Base-by-base conservation (phyloP, 306 rosid genomes). In the Casuarina cunninghamiana region DNA sequence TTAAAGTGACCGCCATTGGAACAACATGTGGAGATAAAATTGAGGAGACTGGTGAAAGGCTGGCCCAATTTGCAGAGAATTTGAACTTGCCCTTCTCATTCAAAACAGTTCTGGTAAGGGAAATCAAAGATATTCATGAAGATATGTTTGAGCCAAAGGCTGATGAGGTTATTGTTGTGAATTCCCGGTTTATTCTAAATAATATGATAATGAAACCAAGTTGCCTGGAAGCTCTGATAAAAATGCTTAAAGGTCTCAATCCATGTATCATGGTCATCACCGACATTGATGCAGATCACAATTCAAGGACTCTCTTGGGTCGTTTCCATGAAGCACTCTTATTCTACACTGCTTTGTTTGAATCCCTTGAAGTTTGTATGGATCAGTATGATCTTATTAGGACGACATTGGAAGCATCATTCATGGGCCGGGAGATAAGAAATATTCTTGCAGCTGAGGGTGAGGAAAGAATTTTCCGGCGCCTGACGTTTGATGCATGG, bases 321-420 rank as follows among this genome's bases (percentile, higher is more conserved):
- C 89, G 91, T 37, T 92, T 90, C 85, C 82, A 61, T 41, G 96
- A 92, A 13, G 83, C 93, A 0, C 88, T 88, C 15, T 90, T 90
- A 77, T 88, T 41, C 83, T 88, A 49, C 48, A 84, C 90, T 17
- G 91, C 87, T 2, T 80, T 57, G 55, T 90, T 92, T 19, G 95
- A 92, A 61, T 87, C 89, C 53, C 17, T 87, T 0, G 89, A 87
- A 72, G 46, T 71, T 57, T 90, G 75, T 21, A 88, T 88, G 86
- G 73, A 81, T 69, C 13, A n/a, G 46, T 79, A 88, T 35, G 88
- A 85, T 38, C 62, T 63, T 19, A 85, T 81, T 63, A 71, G 93
- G 61, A 69, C 16, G 73, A 53, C 43, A 37, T 1, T 75, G 1
- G 97, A 92, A 45, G 86, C 90, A 6, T 1, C 42, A 5, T 89